Base-by-base conservation (phyloP, 192 early-diverging fungal genomes). In the Pilaira anomala region DNA sequence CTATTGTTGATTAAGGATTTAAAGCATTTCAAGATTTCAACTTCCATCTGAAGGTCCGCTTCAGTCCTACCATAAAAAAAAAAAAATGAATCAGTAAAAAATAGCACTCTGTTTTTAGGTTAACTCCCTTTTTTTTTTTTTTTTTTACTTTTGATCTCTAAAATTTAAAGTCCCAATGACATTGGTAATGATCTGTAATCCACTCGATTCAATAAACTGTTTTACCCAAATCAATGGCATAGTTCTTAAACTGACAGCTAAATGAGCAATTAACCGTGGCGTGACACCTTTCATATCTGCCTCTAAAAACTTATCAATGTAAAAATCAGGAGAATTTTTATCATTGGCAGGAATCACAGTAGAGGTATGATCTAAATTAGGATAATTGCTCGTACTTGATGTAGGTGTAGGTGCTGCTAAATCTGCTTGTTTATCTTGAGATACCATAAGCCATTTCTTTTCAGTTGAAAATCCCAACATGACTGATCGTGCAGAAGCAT, bases 21-120 rank as follows among this genome's bases (percentile, higher is more conserved):
- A 60, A 92, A 83, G 66, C 88, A 90, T 58, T 87, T 88, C 26
- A 89, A 83, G 54, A 92, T 89, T 74, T 90, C 90, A 25, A 85
- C 82, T 65, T 92, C 90, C 83, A 90, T 89, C 54, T 85, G 78
- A 22, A 89, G 70, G 72, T 92, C 90, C 45, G 83, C 78, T 48
- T 88, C 85, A 64, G 80, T 76, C 65, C 90, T 85, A 62, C 39
- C 4, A 18, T 68, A 46, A 71, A 62, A 1, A 69, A 69, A 14
- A 63, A 67, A 60, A 76, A 72, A 51, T 66, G 13, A n/a, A n/a
- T n/a, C n/a, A 36, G 62, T 67, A 46, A 41, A 46, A 11, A 18
- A 41, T 40, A 30, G 51, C 9, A 29, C 11, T 26, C 11, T 18
- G 22, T 51, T 9, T 60, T 60, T 25, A n/a, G n/a, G n/a, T n/a